Evolutionary conservation across 176 grass and related monocot genomes (phyloP).

Genomic region (Rhynchospora pubera): DNA sequence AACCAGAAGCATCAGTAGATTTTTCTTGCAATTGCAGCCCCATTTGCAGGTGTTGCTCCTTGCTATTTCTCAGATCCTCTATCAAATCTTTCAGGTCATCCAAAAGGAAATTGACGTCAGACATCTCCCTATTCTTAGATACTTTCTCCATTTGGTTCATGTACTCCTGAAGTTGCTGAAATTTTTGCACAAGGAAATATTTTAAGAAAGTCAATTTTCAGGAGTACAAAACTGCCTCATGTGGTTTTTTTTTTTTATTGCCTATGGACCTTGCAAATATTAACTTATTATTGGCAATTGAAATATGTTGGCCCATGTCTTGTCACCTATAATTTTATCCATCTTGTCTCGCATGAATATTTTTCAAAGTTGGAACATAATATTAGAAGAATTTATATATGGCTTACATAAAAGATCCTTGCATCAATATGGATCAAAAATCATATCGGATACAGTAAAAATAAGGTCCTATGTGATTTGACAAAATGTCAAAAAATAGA

Average conservation of each 20-base stretch:
- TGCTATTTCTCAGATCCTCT: slow-evolving; percentile 57
- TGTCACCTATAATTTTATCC: too few species aligned
- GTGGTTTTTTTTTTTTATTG: neutral
- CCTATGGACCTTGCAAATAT: neutral
- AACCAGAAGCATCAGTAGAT: neutral
- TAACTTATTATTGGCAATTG: too few species aligned
- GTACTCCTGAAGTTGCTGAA: slow-evolving; percentile 68
- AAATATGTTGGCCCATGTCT: too few species aligned
- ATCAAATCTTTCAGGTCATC: slow-evolving; percentile 85
- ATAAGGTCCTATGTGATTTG: too few species aligned
- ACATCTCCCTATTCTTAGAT: slow-evolving; percentile 39
- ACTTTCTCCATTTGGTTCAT: slow-evolving; percentile 68
- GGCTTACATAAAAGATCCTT: too few species aligned
- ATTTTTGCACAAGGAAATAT: neutral
- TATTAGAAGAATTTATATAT: too few species aligned
- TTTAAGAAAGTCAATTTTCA: neutral
- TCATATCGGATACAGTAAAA: too few species aligned
- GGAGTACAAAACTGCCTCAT: neutral
- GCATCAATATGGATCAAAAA: too few species aligned
- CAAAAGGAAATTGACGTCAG: slow-evolving; percentile 52
- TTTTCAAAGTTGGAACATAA: too few species aligned
- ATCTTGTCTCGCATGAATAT: too few species aligned
- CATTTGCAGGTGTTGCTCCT: slow-evolving; percentile 44
- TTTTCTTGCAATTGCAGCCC: neutral
- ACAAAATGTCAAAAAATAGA: too few species aligned